Evolutionary conservation across 1,139 yeast species (phyloP).

Genomic region (Pichia sp.): DNA sequence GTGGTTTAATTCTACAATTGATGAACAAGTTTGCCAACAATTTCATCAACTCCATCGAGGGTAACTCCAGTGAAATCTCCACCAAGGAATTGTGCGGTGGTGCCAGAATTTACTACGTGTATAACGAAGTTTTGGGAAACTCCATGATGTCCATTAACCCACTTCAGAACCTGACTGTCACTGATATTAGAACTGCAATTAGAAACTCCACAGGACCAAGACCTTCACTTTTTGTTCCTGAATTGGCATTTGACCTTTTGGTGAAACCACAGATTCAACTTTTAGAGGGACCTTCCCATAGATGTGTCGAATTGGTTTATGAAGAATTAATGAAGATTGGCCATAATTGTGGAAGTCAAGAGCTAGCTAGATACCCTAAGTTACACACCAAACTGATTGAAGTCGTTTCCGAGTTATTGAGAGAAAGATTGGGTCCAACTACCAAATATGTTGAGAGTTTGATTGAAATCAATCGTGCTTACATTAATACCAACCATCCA

Average conservation of each 20-base stretch:
- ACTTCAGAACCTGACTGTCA: conserved; percentile 67
- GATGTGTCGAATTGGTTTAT: conserved; percentile 93
- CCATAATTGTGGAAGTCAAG: conserved; percentile 81
- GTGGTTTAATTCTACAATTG: conserved; percentile 73
- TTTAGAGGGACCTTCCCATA: conserved; percentile 81
- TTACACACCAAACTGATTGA: conserved; percentile 85
- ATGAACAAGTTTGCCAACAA: conserved; percentile 91
- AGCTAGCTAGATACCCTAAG: conserved; percentile 82
- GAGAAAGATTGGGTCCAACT: conserved; percentile 94
- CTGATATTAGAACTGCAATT: conserved; percentile 91
- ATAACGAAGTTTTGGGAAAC: conserved; percentile 83
- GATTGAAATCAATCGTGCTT: conserved; percentile 90
- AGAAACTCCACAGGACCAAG: conserved; percentile 97
- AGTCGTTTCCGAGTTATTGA: conserved; percentile 80
- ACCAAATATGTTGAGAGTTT: conserved; percentile 86
- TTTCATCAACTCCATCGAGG: conserved; percentile 87
- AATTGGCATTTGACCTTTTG: conserved; percentile 87
- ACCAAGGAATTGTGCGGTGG: conserved; percentile 97
- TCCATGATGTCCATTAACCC: conserved; percentile 78
- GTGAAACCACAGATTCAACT: conserved; percentile 93
- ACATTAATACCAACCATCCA: conserved; percentile 96
- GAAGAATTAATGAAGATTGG: conserved; percentile 97
- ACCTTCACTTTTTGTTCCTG: conserved; percentile 95
- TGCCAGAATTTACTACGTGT: conserved; percentile 90
- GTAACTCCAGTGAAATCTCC: conserved; percentile 76